Evolutionary conservation across 2,329 filamentous ascomycete species (phyloP), one percentile per base, ranked within the genome.

Genomic region (Penicillium corylophilum): DNA sequence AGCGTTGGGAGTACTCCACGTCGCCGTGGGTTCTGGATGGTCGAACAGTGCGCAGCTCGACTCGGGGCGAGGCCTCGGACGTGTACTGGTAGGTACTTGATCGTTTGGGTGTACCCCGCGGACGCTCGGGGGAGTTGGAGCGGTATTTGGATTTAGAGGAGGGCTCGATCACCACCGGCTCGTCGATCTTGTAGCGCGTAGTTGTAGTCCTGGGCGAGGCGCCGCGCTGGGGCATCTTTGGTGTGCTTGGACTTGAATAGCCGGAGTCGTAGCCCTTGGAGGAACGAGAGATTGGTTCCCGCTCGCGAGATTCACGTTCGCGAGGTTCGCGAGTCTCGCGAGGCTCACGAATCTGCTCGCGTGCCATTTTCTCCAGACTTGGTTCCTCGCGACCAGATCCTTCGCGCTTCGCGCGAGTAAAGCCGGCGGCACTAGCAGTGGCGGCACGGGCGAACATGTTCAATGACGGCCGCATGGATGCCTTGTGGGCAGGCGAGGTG

Each of bases 161-260:
- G 4, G 61, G 55, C 12, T 73, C 69, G 42, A 68, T 59, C 16
- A 65, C 40, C 16, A 66, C 53, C 8, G 56, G 60, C 3, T 71
- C 68, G 12, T 59, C 63, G 28, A 69, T 62, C 51, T 63, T 69
- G 57, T 72, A 72, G 42, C 67, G 71, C 39, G 64, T 63, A 7
- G 65, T 55, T 2, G 56, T 57, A 1, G 57, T 49, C 56, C 71
- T 71, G n/a, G 70, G 63, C 2, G 69, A 69, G 50, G 63, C 64
- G 33, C 67, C 63, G 7, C 65, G 66, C 4, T 59, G 53, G 18
- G 62, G 58, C 59, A 72, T 70, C 35, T 77, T 74, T 2, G 74
- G 73, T 1, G 73, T 76, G 20, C 67, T 68, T 9, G 75, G 73
- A 56, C 72, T 77, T 5, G 73, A 76, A 50, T 77, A 76, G 2